Base-by-base conservation (phyloP, 257 asterid genomes). In the Solanum acaule region DNA sequence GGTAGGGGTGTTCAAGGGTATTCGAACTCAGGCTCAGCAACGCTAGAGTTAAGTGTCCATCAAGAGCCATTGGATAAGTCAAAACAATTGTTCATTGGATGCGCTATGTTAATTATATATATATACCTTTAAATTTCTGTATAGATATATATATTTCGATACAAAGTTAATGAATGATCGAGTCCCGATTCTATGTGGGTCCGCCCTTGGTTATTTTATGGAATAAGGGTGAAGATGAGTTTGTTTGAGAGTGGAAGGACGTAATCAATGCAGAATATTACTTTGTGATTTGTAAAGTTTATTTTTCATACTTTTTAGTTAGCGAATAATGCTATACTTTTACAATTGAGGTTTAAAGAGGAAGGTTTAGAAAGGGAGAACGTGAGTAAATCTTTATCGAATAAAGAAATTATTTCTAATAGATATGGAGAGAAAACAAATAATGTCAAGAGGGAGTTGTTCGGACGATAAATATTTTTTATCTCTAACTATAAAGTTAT, bases 81-180 rank as follows among this genome's bases (percentile, higher is more conserved):
- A 56, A 10, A 56, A 18, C 10, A 56, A 18, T 56, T 56, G n/a
- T 56, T 56, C 65, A 18, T 3, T 3, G 3, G 8, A 7, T 18
- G 4, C 2, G 0, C 2, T 20, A 56, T 18, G n/a, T 18, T 18
- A 56, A 56, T 56, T 56, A 6, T 18, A 18, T 56, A 56, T 5
- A 56, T 20, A 6, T 56, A 6, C 0, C 3, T 56, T 0, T 52
- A 6, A 56, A 56, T 56, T 18, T 56, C 0, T 56, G 18, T 52
- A 52, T 56, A 6, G 0, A 56, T 6, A 52, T 52, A 52, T 52
- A 52, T 52, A 3, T 52, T 52, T 52, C 2, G 3, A 6, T 52
- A 2, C 10, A n/a, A 52, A 1, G 0, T 52, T 52, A 52, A 52
- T 18, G 2, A 1, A 0, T 18, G n/a, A 1, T 52, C 10, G n/a